phyloP scores from a whole-genome alignment of 2,329 filamentous ascomycete genomes.

The Colletotrichum zoysiae region DNA sequence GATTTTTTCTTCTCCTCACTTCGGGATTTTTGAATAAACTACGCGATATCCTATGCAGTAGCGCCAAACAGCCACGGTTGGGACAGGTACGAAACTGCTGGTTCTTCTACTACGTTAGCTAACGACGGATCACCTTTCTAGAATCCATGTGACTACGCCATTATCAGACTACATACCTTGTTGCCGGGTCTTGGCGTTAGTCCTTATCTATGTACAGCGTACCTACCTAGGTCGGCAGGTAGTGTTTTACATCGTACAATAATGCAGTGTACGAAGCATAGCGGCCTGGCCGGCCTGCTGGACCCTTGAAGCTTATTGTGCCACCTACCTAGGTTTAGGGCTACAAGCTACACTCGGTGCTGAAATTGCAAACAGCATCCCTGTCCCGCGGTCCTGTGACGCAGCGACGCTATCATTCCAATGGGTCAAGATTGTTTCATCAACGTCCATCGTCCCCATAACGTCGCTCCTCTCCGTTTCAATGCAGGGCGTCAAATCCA shows the following conservation, averaged over 20 bases:
- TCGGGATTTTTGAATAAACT: conserved; percentile 10
- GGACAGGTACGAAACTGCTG: not conserved
- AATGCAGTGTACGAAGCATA: not conserved
- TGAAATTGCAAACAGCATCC: conserved; percentile 14
- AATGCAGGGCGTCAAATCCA: conserved; percentile 17
- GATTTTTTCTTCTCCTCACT: too few species aligned
- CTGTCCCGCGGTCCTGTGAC: conserved; percentile 4
- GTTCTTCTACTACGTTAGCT: not conserved
- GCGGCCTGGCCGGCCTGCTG: conserved; percentile 7
- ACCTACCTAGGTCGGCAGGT: too few species aligned
- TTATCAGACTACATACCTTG: not conserved
- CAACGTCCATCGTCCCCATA: not conserved
- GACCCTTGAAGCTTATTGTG: not conserved
- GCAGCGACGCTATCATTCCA: conserved; percentile 11
- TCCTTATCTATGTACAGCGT: not conserved
- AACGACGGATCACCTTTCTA: conserved; percentile 3
- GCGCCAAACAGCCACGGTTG: not conserved
- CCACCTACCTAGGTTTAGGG: not conserved
- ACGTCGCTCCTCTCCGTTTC: not conserved
- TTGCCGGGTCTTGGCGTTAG: not conserved
- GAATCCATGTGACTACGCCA: not conserved
- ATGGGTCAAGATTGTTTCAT: conserved; percentile 10
- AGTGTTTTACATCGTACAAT: not conserved
- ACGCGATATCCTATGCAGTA: not conserved
- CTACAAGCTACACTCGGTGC: too few species aligned